Evolutionary conservation across 2,329 filamentous ascomycete species (phyloP), one percentile per base, ranked within the genome.

Genomic region (Chaetomium sp.): DNA sequence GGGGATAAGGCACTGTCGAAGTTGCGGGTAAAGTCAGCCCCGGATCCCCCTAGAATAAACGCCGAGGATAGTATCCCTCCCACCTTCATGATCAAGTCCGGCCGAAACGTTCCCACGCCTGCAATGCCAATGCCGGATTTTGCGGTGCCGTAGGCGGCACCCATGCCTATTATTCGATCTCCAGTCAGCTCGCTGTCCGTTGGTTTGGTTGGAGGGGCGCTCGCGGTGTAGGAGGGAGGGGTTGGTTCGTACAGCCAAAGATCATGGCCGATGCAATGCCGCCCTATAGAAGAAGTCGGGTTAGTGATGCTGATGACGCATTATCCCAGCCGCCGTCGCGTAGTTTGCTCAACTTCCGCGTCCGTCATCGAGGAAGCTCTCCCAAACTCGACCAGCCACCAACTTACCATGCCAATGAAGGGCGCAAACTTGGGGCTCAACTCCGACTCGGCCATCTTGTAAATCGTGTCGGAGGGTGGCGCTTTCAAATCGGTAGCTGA

Each of bases 51-150:
- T 43, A 55, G 11, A 1, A 35, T 12, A 35, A 5, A 33, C 12
- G 8, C 19, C 12, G 4, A 38, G 10, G 10, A 6, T 4, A 11
- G 1, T 2, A 36, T 12, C 38, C 38, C 54, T 40, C 58, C 38
- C 73, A 87, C 88, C 85, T 94, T 95, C 89, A 95, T 94, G 73
- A 94, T 94, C 63, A 95, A 78, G 70, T 94, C 88, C 57, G 89
- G 87, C 67, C 89, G 80, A 72, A 91, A 94, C 40, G 86, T 91
- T 67, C 88, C 89, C 61, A 94, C 87, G 65, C 89, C 89, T 37
- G 88, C 85, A 67, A 95, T 95, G 67, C 89, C 89, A 69, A 94
- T 91, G 62, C 89, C 89, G 42, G 89, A 89, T 73, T 92, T 95
- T 40, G 89, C 88, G 54, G 89, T 95, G 62, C 89, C 89, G 72